Conservation (phyloP, 306 rosid genomes). For the Trifolium pratense region DNA sequence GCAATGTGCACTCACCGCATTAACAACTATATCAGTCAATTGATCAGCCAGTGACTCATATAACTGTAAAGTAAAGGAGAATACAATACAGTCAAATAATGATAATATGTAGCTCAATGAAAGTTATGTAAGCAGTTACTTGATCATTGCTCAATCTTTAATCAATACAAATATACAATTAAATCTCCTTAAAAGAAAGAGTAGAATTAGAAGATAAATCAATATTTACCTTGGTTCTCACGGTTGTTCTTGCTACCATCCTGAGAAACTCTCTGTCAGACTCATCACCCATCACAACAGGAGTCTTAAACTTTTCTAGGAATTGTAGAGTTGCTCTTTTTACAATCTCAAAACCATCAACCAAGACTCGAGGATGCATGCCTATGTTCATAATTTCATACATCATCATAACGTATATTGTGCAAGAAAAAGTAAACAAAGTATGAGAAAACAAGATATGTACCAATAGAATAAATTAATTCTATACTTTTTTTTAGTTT, state of each 20-base stretch:
- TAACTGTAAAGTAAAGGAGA: slow-evolving; percentile 64
- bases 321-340: slow-evolving; percentile 87
- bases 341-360: slow-evolving; percentile 98
- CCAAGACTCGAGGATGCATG: slow-evolving; percentile 97
- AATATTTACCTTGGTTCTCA: slow-evolving; percentile 80
- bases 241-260: slow-evolving; percentile 92
- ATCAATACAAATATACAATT: too few species aligned
- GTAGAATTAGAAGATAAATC: too few species aligned
- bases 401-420: not conserved
- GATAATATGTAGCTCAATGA: not conserved
- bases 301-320: slow-evolving; percentile 85
- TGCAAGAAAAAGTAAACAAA: too few species aligned
- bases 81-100: not conserved
- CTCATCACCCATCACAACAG: slow-evolving; percentile 82
- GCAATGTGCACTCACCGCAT: slow-evolving; percentile 65
- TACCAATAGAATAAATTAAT: too few species aligned
- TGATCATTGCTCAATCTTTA: not conserved
- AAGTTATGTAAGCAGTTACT: not conserved
- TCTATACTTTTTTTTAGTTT: too few species aligned
- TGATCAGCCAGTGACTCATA: slow-evolving; percentile 91
- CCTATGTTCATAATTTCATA: slow-evolving; percentile 50
- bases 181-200: too few species aligned
- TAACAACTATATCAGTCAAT: slow-evolving; percentile 77
- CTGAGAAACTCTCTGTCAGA: slow-evolving; percentile 89
- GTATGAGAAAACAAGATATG: not conserved